A percentile compares a stretch with the other conserved stretches of the same genome.
Evolutionary conservation across 768 basidiomycete species (phyloP).

Genomic region (Calocybe indica): DNA sequence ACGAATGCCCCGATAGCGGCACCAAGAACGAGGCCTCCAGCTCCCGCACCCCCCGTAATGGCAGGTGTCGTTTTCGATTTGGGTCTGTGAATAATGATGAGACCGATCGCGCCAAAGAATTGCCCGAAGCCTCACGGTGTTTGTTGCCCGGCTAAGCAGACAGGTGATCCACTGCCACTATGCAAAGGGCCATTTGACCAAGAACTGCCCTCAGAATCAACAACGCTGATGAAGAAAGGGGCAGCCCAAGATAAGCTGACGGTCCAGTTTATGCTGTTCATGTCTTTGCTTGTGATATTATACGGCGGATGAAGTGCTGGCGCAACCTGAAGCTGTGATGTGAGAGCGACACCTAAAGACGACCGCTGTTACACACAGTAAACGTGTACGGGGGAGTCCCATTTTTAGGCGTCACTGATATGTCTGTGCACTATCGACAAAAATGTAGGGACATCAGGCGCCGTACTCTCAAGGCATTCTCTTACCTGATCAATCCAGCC

Average conservation of each 20-base stretch:
- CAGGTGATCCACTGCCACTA: constrained; percentile 36
- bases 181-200: constrained; percentile 60
- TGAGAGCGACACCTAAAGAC: not conserved
- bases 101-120: not conserved
- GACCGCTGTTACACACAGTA: constrained; percentile 30
- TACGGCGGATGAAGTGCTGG: constrained; percentile 56
- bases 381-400: constrained; percentile 56
- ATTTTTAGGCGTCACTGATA: constrained; percentile 45
- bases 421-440: constrained; percentile 46
- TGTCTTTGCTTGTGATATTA: constrained; percentile 43
- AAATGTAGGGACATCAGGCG: not conserved
- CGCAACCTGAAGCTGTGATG: constrained; percentile 35
- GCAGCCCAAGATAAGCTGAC: constrained; percentile 45
- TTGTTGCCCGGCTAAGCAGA: constrained; percentile 32
- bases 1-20: constrained; percentile 23
- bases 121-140: constrained; percentile 11
- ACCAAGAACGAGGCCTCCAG: constrained; percentile 35
- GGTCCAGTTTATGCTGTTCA: constrained; percentile 50
- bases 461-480: not conserved
- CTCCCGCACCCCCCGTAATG: constrained; percentile 28
- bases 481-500: constrained; percentile 54
- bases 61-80: constrained; percentile 7
- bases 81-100: not conserved
- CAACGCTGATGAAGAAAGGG: constrained; percentile 51
- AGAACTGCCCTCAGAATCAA: constrained; percentile 40